phyloP scores from a whole-genome alignment of 192 early-diverging fungal species.

The Linnemannia hyalina region DNA sequence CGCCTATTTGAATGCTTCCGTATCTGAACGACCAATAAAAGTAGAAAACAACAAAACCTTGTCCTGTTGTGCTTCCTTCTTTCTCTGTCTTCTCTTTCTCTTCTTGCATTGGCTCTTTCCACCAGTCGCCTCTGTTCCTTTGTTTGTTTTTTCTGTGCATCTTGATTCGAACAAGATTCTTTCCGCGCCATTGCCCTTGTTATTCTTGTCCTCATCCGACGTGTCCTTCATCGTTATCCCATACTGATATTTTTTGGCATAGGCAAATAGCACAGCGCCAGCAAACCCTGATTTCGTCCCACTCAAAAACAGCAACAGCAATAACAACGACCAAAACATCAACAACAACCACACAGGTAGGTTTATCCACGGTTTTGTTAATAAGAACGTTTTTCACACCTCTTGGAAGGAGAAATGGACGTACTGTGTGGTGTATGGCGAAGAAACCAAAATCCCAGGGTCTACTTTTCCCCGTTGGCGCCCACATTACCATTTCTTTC shows the following conservation, averaged over 20 bases:
- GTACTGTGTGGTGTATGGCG: no score
- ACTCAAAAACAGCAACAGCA: neutral
- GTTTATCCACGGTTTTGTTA: no score
- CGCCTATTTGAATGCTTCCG: neutral
- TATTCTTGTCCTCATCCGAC: neutral
- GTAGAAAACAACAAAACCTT: neutral
- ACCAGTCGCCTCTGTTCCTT: conserved; percentile 6
- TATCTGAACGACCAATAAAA: neutral
- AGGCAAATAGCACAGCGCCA: neutral
- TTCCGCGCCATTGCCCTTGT: neutral
- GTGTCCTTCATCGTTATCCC: neutral
- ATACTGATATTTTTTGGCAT: neutral
- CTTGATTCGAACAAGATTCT: neutral
- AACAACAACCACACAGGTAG: no score
- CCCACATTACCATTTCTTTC: neutral
- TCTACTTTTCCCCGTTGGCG: no score
- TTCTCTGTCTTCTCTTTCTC: no score
- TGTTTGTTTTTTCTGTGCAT: conserved; percentile 10
- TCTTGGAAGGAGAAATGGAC: no score
- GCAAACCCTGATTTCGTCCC: neutral
- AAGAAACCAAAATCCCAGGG: no score
- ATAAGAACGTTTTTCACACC: no score
- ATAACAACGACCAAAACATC: no score
- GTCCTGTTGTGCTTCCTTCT: conserved; percentile 2
- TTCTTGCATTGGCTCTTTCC: neutral